Evolutionary conservation across 2,329 filamentous ascomycete species (phyloP).

Genomic region (Talaromyces rugulosus): DNA sequence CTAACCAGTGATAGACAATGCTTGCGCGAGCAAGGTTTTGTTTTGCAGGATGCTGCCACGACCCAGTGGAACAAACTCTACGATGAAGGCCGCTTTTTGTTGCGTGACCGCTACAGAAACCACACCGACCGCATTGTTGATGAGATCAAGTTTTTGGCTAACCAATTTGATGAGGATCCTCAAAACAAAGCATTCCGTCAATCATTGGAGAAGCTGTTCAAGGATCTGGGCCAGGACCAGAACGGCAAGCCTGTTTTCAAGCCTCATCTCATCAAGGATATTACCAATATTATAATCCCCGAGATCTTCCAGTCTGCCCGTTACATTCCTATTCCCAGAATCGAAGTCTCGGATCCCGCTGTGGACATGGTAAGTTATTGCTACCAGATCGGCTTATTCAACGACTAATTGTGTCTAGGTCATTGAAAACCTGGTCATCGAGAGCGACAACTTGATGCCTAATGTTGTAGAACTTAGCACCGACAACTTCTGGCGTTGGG

Average conservation of each 20-base stretch:
- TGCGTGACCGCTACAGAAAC: constrained; percentile 79
- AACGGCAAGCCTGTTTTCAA: constrained; percentile 86
- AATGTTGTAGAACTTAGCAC: constrained; percentile 84
- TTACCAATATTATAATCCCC: constrained; percentile 82
- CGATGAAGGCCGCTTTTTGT: constrained; percentile 78
- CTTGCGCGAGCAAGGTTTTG: constrained; percentile 84
- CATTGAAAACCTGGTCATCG: constrained; percentile 90
- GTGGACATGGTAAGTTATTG: constrained; percentile 61
- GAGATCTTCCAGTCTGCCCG: constrained; percentile 75
- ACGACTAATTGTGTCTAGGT: constrained; percentile 37
- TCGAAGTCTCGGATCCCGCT: constrained; percentile 82
- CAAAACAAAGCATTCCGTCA: constrained; percentile 78
- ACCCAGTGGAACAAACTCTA: constrained; percentile 80
- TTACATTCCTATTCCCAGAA: constrained; percentile 89
- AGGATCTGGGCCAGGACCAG: constrained; percentile 80
- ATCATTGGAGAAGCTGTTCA: constrained; percentile 79
- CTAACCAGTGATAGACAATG: constrained; percentile 53
- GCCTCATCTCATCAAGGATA: constrained; percentile 83
- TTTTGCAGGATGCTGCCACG: constrained; percentile 75
- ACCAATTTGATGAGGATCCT: constrained; percentile 84
- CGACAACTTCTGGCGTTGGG: constrained; percentile 94
- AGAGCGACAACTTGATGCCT: constrained; percentile 94
- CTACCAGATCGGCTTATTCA: neutral
- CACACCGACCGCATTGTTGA: constrained; percentile 85
- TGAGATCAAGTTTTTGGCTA: constrained; percentile 82